These are phyloP conservation scores for Elsinoe ampelina DNA, from an alignment of 2,329 filamentous ascomycete species.

Conservation along the genomic window DNA sequence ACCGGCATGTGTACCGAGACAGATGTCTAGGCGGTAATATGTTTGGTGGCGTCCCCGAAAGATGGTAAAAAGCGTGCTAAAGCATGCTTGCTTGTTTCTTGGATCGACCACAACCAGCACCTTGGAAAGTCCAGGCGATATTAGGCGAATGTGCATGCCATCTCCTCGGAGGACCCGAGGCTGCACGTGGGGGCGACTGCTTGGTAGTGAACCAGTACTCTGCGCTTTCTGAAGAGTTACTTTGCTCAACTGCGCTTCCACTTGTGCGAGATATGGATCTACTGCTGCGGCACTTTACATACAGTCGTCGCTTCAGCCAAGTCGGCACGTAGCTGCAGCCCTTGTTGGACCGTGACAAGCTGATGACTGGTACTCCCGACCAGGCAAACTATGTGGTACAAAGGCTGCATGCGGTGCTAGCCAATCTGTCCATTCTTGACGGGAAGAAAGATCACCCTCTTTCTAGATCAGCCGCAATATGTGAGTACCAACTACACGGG, in stretches of 20 bases:
- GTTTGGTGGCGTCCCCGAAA: too few species aligned
- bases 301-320: too few species aligned
- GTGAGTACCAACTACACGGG: slow-evolving; percentile 2
- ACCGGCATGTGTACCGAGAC: neutral
- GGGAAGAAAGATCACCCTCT: neutral
- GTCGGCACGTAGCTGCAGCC: too few species aligned
- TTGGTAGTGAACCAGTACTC: too few species aligned
- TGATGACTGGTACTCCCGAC: neutral
- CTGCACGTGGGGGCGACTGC: neutral
- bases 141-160: neutral
- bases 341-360: neutral
- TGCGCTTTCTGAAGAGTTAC: too few species aligned
- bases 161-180: neutral
- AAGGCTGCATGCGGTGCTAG: neutral
- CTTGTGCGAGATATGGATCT: too few species aligned
- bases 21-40: neutral
- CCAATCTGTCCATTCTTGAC: neutral
- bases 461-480: slow-evolving; percentile 9
- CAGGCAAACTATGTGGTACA: neutral
- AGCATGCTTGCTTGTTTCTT: neutral
- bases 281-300: too few species aligned
- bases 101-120: neutral
- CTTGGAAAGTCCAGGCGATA: neutral
- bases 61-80: too few species aligned
- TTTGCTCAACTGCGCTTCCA: too few species aligned